Percentiles rank a stretch among this genome's conserved stretches.
These are phyloP conservation scores for Globisporangium orthogonon DNA, from an alignment of 352 stramenopile genomes.

Conservation along the genomic window DNA sequence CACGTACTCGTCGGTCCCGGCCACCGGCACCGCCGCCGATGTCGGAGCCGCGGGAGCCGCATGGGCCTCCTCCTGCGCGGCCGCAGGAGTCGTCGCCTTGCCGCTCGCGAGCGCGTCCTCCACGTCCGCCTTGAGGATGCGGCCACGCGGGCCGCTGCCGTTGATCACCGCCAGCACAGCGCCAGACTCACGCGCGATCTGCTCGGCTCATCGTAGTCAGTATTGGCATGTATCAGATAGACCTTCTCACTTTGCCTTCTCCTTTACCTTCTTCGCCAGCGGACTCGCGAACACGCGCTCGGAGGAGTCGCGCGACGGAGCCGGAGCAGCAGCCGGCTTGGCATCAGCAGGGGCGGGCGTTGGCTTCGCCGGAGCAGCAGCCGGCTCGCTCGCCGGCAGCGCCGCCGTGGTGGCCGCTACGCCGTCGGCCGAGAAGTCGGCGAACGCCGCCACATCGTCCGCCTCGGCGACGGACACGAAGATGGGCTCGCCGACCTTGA, in stretches of 20 bases:
- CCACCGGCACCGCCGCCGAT: slow-evolving; percentile 20
- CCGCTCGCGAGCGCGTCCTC: slow-evolving; percentile 81
- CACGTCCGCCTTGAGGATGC: slow-evolving; percentile 94
- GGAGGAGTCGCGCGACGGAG: slow-evolving; percentile 21
- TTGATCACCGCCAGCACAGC: slow-evolving; percentile 58
- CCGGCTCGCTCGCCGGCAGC: slow-evolving; percentile 14
- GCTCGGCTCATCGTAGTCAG: slow-evolving; percentile 20
- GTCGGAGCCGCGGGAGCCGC: slow-evolving; percentile 12
- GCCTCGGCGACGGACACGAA: slow-evolving; percentile 60
- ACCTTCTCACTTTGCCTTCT: too few species aligned
- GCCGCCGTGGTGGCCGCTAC: slow-evolving; percentile 8
- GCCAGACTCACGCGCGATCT: slow-evolving; percentile 74
- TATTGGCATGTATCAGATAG: too few species aligned
- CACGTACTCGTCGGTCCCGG: slow-evolving; percentile 73
- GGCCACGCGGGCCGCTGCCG: slow-evolving; percentile 81
- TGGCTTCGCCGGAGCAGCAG: slow-evolving; percentile 21
- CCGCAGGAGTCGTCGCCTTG: slow-evolving; percentile 14
- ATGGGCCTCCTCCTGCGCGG: slow-evolving; percentile 1
- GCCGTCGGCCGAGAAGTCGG: slow-evolving; percentile 42
- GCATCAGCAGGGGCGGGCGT: too few species aligned
- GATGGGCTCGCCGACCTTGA: slow-evolving; percentile 74
- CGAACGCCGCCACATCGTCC: slow-evolving; percentile 48
- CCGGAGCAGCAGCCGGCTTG: slow-evolving; percentile 16
- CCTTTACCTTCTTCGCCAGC: slow-evolving; percentile 87
- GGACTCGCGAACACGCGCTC: slow-evolving; percentile 91